These are phyloP conservation scores for Haematococcus lacustris DNA, from an alignment of 139 green algal genomes.

Conservation along the genomic window DNA sequence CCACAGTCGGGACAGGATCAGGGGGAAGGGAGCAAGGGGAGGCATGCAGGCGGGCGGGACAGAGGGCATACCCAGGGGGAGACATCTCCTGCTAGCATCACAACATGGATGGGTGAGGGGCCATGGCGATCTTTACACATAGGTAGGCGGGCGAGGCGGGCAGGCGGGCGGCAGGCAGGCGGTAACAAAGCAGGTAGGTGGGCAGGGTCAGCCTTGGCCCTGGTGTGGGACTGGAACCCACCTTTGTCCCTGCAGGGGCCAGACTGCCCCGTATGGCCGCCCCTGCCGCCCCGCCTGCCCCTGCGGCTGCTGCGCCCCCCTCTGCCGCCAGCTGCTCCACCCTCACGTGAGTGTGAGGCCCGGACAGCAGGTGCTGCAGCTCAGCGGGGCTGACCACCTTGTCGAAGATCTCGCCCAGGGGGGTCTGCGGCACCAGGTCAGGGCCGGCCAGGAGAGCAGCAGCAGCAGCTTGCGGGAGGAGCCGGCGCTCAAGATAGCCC, in stretches of 20 bases:
- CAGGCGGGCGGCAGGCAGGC: background rate
- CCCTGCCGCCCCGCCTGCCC: background rate
- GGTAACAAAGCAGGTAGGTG: background rate
- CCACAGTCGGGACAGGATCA: background rate
- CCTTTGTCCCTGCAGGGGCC: background rate
- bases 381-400: slow-evolving; percentile 20
- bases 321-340: slow-evolving; percentile 16
- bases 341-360: slow-evolving; percentile 36
- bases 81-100: background rate
- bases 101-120: background rate
- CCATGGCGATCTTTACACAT: background rate
- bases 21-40: too few species aligned
- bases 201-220: background rate
- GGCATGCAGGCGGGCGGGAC: background rate
- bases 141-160: background rate
- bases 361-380: slow-evolving; percentile 24
- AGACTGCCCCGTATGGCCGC: background rate
- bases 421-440: slow-evolving; percentile 24
- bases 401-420: slow-evolving; percentile 45
- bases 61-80: background rate
- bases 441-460: too few species aligned
- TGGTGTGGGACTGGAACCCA: background rate
- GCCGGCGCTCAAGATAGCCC: too few species aligned
- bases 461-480: too few species aligned
- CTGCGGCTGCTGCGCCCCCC: background rate